A percentile compares a stretch with the other conserved stretches of the same genome.
phyloP scores from a whole-genome alignment of 371 early-diverging fungal species.

The Lichtheimia hyalospora region DNA sequence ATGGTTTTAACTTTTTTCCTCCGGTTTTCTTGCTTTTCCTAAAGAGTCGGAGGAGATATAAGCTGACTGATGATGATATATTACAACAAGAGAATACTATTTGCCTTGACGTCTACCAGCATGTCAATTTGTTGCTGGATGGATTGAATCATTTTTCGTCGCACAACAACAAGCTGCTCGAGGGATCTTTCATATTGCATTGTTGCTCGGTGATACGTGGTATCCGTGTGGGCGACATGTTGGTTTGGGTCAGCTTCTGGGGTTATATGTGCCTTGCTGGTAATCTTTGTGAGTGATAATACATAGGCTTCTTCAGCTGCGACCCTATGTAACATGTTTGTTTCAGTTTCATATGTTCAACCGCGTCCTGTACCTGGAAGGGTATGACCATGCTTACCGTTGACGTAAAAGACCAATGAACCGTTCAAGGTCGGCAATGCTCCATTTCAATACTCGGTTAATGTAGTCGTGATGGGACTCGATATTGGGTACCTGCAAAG shows the following conservation, averaged over 20 bases:
- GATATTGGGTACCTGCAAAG: constrained; percentile 28
- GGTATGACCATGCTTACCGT: constrained; percentile 25
- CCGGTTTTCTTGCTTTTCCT: constrained; percentile 36
- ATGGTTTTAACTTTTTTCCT: constrained; percentile 34
- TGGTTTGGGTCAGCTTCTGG: constrained; percentile 21
- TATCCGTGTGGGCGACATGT: constrained; percentile 28
- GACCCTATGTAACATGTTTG: constrained; percentile 17
- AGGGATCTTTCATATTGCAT: constrained; percentile 31
- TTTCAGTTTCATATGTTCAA: not conserved
- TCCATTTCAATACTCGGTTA: constrained; percentile 43
- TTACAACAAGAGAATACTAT: not conserved
- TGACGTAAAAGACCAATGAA: constrained; percentile 35
- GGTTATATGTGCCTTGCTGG: constrained; percentile 13
- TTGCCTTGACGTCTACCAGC: constrained; percentile 16
- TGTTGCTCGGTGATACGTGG: constrained; percentile 26
- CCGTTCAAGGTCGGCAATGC: constrained; percentile 39
- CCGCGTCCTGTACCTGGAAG: too few species aligned
- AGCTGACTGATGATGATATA: not conserved
- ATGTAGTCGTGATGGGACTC: constrained; percentile 40
- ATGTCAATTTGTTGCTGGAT: constrained; percentile 14
- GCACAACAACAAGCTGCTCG: constrained; percentile 28
- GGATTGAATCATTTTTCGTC: constrained; percentile 21
- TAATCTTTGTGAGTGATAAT: constrained; percentile 28
- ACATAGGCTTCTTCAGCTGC: constrained; percentile 43
- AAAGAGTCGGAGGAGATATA: not conserved